Conservation (phyloP, 2,329 filamentous ascomycete species). For the Bimuria novae-zelandiae region DNA sequence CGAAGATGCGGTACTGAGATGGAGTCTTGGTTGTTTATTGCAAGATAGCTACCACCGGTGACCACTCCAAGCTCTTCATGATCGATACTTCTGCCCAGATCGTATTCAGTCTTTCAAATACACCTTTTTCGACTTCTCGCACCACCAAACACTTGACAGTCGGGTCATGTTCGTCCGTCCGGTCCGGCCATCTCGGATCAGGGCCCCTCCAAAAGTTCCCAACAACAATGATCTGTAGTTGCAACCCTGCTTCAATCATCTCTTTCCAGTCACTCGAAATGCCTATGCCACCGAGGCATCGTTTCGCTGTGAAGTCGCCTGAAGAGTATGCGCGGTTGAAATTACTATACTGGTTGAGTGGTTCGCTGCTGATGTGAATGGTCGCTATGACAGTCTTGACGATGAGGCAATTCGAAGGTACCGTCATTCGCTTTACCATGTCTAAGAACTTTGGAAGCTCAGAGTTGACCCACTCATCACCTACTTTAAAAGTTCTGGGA, state of each 20-base stretch:
- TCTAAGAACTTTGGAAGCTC: neutral
- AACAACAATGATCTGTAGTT: neutral
- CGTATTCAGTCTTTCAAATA: neutral
- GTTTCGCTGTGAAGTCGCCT: neutral
- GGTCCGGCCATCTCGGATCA: neutral
- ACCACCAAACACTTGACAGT: constrained; percentile 3
- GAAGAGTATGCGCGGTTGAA: neutral
- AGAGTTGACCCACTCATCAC: neutral
- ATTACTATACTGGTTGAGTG: neutral
- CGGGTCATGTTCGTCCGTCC: constrained; percentile 7
- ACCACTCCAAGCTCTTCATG: constrained; percentile 3
- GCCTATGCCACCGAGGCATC: neutral
- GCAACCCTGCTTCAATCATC: neutral
- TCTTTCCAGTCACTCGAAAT: neutral
- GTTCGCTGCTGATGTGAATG: constrained; percentile 3
- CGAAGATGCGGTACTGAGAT: too few relatives aligned
- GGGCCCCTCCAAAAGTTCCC: neutral
- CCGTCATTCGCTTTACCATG: neutral
- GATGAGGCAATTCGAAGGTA: constrained; percentile 3
- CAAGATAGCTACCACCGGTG: constrained; percentile 44
- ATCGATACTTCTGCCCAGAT: neutral
- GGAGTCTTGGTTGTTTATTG: neutral
- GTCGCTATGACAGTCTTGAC: constrained; percentile 5
- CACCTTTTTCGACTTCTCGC: neutral
- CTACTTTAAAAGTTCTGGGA: neutral